These are phyloP conservation scores for Aphanomyces cochlioides DNA, from an alignment of 352 stramenopile species.

Conservation along the genomic window DNA sequence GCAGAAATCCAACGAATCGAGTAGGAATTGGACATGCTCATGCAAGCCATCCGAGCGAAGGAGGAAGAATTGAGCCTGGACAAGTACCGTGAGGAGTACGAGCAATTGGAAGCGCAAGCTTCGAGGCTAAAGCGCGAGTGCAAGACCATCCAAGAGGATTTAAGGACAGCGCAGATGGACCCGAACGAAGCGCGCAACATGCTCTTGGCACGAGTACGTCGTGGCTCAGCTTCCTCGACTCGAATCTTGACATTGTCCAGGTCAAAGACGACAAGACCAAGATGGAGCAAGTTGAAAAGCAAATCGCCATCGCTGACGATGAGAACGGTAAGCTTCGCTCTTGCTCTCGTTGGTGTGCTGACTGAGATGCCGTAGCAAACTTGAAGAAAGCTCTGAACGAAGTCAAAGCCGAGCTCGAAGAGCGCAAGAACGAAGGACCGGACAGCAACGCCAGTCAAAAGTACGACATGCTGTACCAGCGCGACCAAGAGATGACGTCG, in stretches of 20 bases:
- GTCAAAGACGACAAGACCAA: conserved; percentile 85
- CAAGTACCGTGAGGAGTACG: conserved; percentile 72
- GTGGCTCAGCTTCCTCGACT: background rate
- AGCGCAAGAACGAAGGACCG: conserved; percentile 57
- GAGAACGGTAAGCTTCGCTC: conserved; percentile 38
- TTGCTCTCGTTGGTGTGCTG: too few relatives aligned
- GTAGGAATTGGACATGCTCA: conserved; percentile 65
- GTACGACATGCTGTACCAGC: conserved; percentile 84
- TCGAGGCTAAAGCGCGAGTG: conserved; percentile 69
- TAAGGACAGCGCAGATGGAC: conserved; percentile 84
- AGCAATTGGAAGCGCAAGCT: conserved; percentile 63
- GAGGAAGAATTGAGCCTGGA: conserved; percentile 65
- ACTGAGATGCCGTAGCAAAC: conserved; percentile 32
- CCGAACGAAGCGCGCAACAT: conserved; percentile 78
- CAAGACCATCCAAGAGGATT: conserved; percentile 73
- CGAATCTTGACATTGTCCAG: conserved; percentile 35
- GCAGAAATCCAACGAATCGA: conserved; percentile 25
- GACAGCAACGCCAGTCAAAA: conserved; percentile 64
- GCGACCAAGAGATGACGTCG: conserved; percentile 89
- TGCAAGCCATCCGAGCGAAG: conserved; percentile 72
- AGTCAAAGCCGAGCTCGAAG: conserved; percentile 58
- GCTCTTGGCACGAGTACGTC: conserved; percentile 41
- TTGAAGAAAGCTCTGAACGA: conserved; percentile 52
- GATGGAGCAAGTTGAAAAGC: conserved; percentile 67
- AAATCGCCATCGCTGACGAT: conserved; percentile 46